Percentiles rank a stretch among this genome's conserved stretches.
Conservation (phyloP, 1,284 basidiomycete species). For the Trichosporon inkin region DNA sequence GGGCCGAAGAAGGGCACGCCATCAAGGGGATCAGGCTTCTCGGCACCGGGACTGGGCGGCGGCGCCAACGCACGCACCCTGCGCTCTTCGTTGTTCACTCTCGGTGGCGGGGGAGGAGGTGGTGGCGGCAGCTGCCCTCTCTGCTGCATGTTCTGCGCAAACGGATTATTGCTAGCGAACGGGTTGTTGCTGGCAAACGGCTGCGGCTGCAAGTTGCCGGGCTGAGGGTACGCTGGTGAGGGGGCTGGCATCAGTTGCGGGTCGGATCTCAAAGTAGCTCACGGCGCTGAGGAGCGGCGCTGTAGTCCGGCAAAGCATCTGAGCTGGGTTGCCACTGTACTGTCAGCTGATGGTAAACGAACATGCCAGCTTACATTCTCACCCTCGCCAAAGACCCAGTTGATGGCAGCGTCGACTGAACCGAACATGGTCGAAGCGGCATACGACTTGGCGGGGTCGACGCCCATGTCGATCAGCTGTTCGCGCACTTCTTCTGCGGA, state of each 20-base stretch:
- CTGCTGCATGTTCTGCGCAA: constrained; percentile 18
- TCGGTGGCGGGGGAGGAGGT: constrained; percentile 20
- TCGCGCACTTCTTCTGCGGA: constrained; percentile 23
- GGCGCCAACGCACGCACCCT: constrained; percentile 40
- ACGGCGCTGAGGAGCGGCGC: not conserved
- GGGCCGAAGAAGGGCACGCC: constrained; percentile 36
- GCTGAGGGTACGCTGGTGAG: constrained; percentile 8
- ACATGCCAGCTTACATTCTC: constrained; percentile 27
- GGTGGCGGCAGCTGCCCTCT: constrained; percentile 2
- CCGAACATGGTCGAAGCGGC: constrained; percentile 37
- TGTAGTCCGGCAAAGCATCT: not conserved
- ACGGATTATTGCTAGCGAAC: constrained; percentile 13
- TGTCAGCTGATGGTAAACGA: not conserved
- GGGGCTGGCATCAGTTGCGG: not conserved
- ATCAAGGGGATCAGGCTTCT: constrained; percentile 8
- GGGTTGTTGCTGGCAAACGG: constrained; percentile 16
- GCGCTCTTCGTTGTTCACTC: constrained; percentile 43
- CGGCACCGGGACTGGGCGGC: constrained; percentile 34
- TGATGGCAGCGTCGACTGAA: constrained; percentile 37
- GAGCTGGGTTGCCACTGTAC: not conserved
- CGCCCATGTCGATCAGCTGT: constrained; percentile 38
- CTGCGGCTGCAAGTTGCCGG: not conserved
- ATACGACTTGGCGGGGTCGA: constrained; percentile 31
- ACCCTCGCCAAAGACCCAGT: constrained; percentile 48
- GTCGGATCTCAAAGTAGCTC: not conserved